Evolutionary conservation across 2,329 filamentous ascomycete species (phyloP), one percentile per base, ranked within the genome.

Genomic region (Pseudogymnoascus sp.): DNA sequence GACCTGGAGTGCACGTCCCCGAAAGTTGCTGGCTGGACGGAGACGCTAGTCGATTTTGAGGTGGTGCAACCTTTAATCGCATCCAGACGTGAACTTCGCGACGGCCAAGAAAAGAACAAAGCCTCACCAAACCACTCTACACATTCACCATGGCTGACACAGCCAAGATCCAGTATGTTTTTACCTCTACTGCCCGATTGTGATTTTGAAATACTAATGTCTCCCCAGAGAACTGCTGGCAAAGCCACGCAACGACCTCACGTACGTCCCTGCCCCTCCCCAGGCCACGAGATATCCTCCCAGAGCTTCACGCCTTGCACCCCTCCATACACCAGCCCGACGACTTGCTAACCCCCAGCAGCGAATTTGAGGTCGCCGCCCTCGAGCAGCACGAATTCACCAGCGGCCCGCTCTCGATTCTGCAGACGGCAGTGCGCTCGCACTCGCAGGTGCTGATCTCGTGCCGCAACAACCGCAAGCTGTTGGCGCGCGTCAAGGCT

Each of bases 371-470:
- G 76, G 88, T 96, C 68, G 86, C 88, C 60, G 86, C 91, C 71
- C 78, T 84, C 67, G 88, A 91, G 74, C 87, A 90, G 72, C 86
- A 91, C 74, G 89, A 92, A 75, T 86, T 91, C 75, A 89, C 85
- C 65, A 84, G 86, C 38, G 90, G 89, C 2, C 90, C 89, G 7
- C 82, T 97, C 50, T 97, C 91, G 4, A 94, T 99, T 71, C 89
- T 99, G 64, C 93, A 97, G 78, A 97, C 94, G 63, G 94, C 94
- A 66, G 94, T 97, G 62, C 90, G 92, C 74, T 90, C 89, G 66
- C 93, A 97, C 79, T 90, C 89, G 43, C 94, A 97, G 78, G 93
- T 99, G 65, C 85, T 99, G 66, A 97, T 99, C 73, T 96, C 91
- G 60, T 93, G 93, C 78, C 91, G 94, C 67, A 97, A 96, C 84